Conservation (phyloP, 345 rosid genomes). For the Gossypium herbaceum region DNA sequence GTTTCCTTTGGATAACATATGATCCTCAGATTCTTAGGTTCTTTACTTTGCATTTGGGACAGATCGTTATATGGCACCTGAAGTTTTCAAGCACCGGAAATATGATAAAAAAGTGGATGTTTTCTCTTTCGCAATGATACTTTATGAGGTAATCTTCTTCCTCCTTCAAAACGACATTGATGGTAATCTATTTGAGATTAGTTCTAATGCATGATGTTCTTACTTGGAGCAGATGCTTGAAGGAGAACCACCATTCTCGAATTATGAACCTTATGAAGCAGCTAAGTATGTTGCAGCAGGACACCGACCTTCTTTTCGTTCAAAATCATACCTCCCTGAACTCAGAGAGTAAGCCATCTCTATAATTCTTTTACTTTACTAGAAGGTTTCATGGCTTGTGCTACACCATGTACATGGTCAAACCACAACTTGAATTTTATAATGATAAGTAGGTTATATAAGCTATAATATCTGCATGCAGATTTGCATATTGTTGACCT, state of each 20-base stretch:
- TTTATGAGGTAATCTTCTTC: neutral
- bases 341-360: neutral
- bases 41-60: conserved; percentile 18
- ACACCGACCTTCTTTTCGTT: neutral
- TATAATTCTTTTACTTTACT: neutral
- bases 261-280: neutral
- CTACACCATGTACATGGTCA: neutral
- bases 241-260: neutral
- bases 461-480: neutral
- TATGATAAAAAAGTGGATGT: neutral
- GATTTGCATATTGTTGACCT: neutral
- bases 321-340: neutral
- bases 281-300: neutral
- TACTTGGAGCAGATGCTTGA: neutral
- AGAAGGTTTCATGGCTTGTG: neutral
- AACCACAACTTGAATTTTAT: neutral
- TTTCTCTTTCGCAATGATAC: neutral
- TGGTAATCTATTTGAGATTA: neutral
- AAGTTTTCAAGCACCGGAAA: neutral
- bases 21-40: conserved; percentile 23
- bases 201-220: neutral
- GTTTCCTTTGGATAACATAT: conserved; percentile 4
- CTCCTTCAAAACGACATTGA: neutral
- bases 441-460: neutral
- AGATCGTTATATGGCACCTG: conserved; percentile 69